Percentiles rank a stretch among this genome's conserved stretches.
phyloP scores from a whole-genome alignment of 768 basidiomycete species.

The Pleurotus pulmonarius region DNA sequence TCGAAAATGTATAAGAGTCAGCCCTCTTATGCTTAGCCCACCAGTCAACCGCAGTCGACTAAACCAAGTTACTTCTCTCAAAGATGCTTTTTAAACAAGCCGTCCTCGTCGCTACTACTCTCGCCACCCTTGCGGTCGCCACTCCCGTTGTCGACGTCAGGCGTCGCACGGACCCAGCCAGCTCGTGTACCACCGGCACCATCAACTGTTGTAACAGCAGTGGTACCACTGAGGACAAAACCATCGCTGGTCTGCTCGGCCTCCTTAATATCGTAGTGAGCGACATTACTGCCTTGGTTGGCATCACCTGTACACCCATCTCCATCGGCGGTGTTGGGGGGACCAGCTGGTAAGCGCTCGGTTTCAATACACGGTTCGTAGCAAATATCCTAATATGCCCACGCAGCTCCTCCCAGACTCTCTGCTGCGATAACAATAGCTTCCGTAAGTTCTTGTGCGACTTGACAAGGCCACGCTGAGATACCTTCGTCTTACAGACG shows the following conservation, averaged over 20 bases:
- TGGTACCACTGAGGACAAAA: neutral
- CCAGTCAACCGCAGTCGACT: neutral
- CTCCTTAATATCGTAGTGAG: conserved; percentile 19
- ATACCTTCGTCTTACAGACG: conserved; percentile 8
- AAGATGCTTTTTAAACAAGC: neutral
- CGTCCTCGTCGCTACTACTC: neutral
- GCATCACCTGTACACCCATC: conserved; percentile 16
- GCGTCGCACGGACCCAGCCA: neutral
- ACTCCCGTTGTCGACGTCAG: neutral
- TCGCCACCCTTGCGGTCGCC: neutral
- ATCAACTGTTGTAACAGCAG: neutral
- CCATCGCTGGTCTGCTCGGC: conserved; percentile 3
- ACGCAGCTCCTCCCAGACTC: conserved; percentile 16
- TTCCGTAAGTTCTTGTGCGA: conserved; percentile 11
- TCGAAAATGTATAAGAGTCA: neutral
- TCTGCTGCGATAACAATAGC: conserved; percentile 22
- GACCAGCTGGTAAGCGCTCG: neutral
- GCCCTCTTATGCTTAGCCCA: neutral
- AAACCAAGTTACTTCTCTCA: neutral
- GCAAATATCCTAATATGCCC: neutral
- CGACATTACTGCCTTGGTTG: conserved; percentile 7
- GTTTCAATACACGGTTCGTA: neutral
- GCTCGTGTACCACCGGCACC: neutral
- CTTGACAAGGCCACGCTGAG: neutral
- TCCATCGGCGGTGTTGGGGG: conserved; percentile 13